Conservation (phyloP, 2,329 filamentous ascomycete genomes). For the Colletotrichum kahawae region DNA sequence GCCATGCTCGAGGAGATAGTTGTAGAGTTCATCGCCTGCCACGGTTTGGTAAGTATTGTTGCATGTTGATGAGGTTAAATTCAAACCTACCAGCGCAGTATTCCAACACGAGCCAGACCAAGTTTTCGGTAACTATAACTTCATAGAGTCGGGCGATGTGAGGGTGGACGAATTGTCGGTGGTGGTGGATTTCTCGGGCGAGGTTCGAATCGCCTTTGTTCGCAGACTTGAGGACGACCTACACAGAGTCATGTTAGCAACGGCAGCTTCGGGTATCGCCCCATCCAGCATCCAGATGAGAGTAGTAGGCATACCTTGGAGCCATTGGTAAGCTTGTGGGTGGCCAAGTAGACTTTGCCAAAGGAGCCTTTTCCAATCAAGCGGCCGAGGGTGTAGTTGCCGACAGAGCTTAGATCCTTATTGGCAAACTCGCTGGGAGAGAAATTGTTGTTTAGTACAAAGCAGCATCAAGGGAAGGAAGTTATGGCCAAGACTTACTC, state of each 20-base stretch:
- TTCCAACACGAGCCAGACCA: conserved; percentile 97
- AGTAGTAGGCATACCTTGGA: conserved; percentile 73
- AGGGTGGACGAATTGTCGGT: conserved; percentile 95
- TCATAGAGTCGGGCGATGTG: conserved; percentile 97
- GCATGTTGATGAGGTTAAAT: conserved; percentile 28
- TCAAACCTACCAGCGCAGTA: conserved; percentile 80
- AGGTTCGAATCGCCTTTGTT: conserved; percentile 96
- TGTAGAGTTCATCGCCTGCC: conserved; percentile 92
- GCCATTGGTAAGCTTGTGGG: conserved; percentile 97
- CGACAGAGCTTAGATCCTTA: conserved; percentile 88
- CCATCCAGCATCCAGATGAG: background rate
- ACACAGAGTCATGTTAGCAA: conserved; percentile 15
- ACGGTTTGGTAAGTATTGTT: background rate
- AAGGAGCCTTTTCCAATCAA: conserved; percentile 98
- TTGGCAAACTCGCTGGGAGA: conserved; percentile 84
- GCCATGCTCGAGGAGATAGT: conserved; percentile 88
- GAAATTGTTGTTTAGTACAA: background rate
- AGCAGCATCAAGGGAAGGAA: background rate
- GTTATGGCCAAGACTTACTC: conserved; percentile 66
- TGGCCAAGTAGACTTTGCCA: conserved; percentile 95
- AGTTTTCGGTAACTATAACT: conserved; percentile 91
- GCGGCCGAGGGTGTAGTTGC: conserved; percentile 90
- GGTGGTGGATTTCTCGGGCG: conserved; percentile 96
- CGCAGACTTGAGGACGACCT: conserved; percentile 98
- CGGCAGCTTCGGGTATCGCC: background rate